These are phyloP conservation scores for Penicillium waksmanii DNA, from an alignment of 495 filamentous ascomycete genomes.

Conservation along the genomic window DNA sequence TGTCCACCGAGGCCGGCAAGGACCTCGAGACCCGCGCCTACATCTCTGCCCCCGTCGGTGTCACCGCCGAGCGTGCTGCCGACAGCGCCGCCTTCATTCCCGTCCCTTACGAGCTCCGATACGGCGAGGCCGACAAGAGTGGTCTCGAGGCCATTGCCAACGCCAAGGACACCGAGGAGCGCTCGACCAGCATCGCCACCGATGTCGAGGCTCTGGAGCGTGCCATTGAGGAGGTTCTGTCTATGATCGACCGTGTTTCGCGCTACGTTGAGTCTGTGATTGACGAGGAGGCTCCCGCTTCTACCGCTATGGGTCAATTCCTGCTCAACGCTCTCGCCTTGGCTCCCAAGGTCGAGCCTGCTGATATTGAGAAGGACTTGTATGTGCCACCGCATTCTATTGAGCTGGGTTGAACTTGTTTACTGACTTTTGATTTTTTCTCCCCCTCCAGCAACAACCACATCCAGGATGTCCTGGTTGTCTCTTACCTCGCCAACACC, in stretches of 20 bases:
- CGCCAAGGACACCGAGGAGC: slow-evolving; percentile 77
- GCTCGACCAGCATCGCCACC: slow-evolving; percentile 70
- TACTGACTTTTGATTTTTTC: slow-evolving; percentile 20
- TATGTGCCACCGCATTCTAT: slow-evolving; percentile 41
- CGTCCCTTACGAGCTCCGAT: slow-evolving; percentile 89
- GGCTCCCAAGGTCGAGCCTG: slow-evolving; percentile 88
- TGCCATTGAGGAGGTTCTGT: slow-evolving; percentile 80
- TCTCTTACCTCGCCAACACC: slow-evolving; percentile 96
- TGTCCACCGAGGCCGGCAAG: slow-evolving; percentile 82
- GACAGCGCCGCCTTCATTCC: slow-evolving; percentile 96
- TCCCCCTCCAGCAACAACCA: slow-evolving; percentile 77
- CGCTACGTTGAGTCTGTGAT: slow-evolving; percentile 87
- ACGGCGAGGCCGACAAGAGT: slow-evolving; percentile 87
- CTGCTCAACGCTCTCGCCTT: slow-evolving; percentile 88
- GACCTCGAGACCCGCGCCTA: slow-evolving; percentile 87
- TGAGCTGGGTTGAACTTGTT: slow-evolving; percentile 39
- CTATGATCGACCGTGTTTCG: slow-evolving; percentile 85
- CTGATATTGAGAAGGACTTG: slow-evolving; percentile 93
- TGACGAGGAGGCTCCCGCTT: slow-evolving; percentile 68
- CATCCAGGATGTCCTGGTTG: slow-evolving; percentile 96
- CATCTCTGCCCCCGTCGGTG: slow-evolving; percentile 91
- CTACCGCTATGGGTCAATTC: slow-evolving; percentile 89
- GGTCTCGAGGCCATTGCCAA: slow-evolving; percentile 84
- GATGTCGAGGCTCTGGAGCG: slow-evolving; percentile 88
- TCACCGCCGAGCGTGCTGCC: slow-evolving; percentile 89